phyloP scores from a whole-genome alignment of 2,329 filamentous ascomycete genomes.

The Hortaea sp. region DNA sequence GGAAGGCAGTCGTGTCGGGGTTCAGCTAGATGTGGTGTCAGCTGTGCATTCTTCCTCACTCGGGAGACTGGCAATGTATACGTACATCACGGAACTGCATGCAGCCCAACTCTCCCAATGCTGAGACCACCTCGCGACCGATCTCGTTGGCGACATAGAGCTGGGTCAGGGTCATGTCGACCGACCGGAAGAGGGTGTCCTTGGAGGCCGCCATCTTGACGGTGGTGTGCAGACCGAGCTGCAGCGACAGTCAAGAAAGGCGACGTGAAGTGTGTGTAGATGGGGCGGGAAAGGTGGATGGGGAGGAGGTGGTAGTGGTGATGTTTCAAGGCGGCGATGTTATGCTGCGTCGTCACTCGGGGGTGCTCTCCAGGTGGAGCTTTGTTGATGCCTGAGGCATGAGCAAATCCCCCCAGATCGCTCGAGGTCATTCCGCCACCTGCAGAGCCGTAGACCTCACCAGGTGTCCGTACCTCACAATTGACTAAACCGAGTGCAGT shows the following conservation, averaged over 20 bases:
- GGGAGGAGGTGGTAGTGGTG: no score
- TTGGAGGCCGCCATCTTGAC: conserved; percentile 47
- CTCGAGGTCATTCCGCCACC: no score
- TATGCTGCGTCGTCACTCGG: no score
- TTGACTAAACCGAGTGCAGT: no score
- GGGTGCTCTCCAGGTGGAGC: no score
- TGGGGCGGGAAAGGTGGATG: background rate
- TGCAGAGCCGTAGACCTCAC: no score
- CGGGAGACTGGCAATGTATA: conserved; percentile 7
- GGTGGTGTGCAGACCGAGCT: background rate
- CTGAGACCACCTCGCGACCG: conserved; percentile 91
- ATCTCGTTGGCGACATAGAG: conserved; percentile 99
- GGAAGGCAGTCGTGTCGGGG: conserved; percentile 83
- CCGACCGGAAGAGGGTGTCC: conserved; percentile 98
- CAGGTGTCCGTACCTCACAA: no score
- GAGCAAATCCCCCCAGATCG: no score
- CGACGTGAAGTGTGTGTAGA: background rate
- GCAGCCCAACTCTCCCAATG: conserved; percentile 86
- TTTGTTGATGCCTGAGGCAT: no score
- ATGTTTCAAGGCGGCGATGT: no score
- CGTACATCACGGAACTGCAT: conserved; percentile 96
- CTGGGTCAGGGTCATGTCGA: conserved; percentile 99
- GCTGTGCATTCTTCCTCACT: conserved; percentile 3
- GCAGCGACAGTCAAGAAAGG: background rate
- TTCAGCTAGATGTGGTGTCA: conserved; percentile 57